Conservation (phyloP, 78 protist genomes). For the Dictyostelium discoideum region DNA sequence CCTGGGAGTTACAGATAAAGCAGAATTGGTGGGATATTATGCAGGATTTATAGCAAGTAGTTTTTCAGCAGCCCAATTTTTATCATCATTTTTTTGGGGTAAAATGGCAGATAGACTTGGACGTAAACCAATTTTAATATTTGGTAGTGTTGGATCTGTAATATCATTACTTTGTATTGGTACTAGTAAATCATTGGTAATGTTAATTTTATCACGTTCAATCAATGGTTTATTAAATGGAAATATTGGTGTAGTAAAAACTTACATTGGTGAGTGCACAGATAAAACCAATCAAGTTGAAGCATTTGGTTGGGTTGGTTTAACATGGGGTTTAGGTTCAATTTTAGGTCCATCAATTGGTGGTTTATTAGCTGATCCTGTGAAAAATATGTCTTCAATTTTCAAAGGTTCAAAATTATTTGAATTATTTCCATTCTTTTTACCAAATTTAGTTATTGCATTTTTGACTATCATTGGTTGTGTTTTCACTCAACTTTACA, state of each 20-base stretch:
- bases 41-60: constrained; percentile 49
- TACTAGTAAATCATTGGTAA: background rate
- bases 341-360: constrained; percentile 48
- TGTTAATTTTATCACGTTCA: constrained; percentile 30
- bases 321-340: constrained; percentile 59
- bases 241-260: constrained; percentile 68
- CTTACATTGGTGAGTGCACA: constrained; percentile 67
- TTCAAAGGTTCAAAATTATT: constrained; percentile 24
- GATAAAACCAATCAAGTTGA: constrained; percentile 61
- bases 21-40: constrained; percentile 50
- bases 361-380: constrained; percentile 44
- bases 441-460: constrained; percentile 35
- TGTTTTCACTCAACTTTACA: constrained; percentile 21
- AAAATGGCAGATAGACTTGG: constrained; percentile 56
- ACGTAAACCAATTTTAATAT: constrained; percentile 52
- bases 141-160: constrained; percentile 47
- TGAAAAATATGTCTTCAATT: background rate
- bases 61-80: constrained; percentile 50
- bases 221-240: constrained; percentile 75
- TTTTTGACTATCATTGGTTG: background rate
- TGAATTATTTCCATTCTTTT: constrained; percentile 9
- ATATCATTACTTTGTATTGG: constrained; percentile 36
- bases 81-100: constrained; percentile 64
- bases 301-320: constrained; percentile 75
- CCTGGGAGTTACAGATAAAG: background rate